Evolutionary conservation across 2,329 filamentous ascomycete genomes (phyloP), one percentile per base, ranked within the genome.

Genomic region (Pseudocercospora cruenta): DNA sequence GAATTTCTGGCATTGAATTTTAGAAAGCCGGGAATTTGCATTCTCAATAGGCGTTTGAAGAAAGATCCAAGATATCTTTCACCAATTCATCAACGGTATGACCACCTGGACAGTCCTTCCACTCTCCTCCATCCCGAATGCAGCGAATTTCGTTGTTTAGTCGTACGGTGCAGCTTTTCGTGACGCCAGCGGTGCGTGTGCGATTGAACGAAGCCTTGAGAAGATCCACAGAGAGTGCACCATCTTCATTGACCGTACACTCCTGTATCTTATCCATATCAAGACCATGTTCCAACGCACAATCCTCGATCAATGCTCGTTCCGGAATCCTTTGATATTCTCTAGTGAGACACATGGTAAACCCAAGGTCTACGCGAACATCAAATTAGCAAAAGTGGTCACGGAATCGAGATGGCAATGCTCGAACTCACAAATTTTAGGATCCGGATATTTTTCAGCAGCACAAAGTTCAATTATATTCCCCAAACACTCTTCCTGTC

Each of bases 391-490:
- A n/a, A n/a, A n/a, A n/a, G n/a, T n/a, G n/a, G n/a, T n/a, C n/a
- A n/a, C n/a, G n/a, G n/a, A n/a, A n/a, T n/a, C n/a, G n/a, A n/a
- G n/a, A n/a, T n/a, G n/a, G n/a, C n/a, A n/a, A n/a, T n/a, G n/a
- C n/a, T n/a, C n/a, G n/a, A n/a, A n/a, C 45, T 39, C 47, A 36
- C 31, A 60, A 70, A 90, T 91, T 80, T 96, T 95, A 33, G 92
- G 91, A 70, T 94, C 89, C 31, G 92, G 91, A 75, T 95, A 95
- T 33, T 95, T 85, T 69, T 90, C 84, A 66, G 90, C 89, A 36
- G 94, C 94, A 81, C 95, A 99, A 58, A 99, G 90, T 78, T 97
- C 91, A 79, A 99, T 84, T 77, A 97, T 96, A 81, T 99, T 93
- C 68, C 95, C 95, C 74, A 98, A 87, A 78, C 92, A 99, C 81